Percentiles rank a stretch among this genome's conserved stretches.
phyloP scores from a whole-genome alignment of 1,284 basidiomycete genomes.

The Pterulicium gracile region DNA sequence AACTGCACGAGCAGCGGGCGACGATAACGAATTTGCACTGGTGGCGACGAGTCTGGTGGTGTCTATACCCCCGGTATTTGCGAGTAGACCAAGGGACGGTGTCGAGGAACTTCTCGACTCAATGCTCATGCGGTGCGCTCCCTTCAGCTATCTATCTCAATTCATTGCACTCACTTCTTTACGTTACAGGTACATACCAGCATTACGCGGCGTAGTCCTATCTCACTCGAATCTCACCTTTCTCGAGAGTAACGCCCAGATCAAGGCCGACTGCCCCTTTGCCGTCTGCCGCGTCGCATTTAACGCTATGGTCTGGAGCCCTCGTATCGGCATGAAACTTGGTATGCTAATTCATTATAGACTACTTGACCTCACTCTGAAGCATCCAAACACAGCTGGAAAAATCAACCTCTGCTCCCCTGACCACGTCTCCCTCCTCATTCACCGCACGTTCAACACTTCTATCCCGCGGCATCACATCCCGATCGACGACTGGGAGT shows the following conservation, averaged over 20 bases:
- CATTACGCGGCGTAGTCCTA: slow-evolving; percentile 80
- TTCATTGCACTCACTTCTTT: not conserved
- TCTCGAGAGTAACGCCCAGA: slow-evolving; percentile 52
- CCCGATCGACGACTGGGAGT: slow-evolving; percentile 72
- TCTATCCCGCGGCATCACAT: slow-evolving; percentile 94
- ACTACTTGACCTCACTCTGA: slow-evolving; percentile 6
- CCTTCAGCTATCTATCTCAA: not conserved
- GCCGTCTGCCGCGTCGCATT: slow-evolving; percentile 70
- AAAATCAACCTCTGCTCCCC: slow-evolving; percentile 87
- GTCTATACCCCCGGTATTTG: slow-evolving; percentile 79
- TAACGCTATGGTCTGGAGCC: slow-evolving; percentile 85
- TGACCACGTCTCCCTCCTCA: slow-evolving; percentile 86
- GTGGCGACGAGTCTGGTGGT: slow-evolving; percentile 59
- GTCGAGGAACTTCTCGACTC: slow-evolving; percentile 85
- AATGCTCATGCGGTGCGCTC: slow-evolving; percentile 82
- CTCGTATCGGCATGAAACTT: slow-evolving; percentile 76
- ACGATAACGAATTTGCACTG: slow-evolving; percentile 53
- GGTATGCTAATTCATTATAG: slow-evolving; percentile 34
- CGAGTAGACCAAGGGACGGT: slow-evolving; percentile 57
- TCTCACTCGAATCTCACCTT: slow-evolving; percentile 77
- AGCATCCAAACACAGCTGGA: slow-evolving; percentile 44
- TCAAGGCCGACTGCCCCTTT: slow-evolving; percentile 85
- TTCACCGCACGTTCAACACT: slow-evolving; percentile 94
- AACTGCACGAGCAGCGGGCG: no score
- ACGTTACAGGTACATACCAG: slow-evolving; percentile 75